A percentile compares a stretch with the other conserved stretches of the same genome.
phyloP scores from a whole-genome alignment of 305 asterid species.

The Fraxinus angustifolia region DNA sequence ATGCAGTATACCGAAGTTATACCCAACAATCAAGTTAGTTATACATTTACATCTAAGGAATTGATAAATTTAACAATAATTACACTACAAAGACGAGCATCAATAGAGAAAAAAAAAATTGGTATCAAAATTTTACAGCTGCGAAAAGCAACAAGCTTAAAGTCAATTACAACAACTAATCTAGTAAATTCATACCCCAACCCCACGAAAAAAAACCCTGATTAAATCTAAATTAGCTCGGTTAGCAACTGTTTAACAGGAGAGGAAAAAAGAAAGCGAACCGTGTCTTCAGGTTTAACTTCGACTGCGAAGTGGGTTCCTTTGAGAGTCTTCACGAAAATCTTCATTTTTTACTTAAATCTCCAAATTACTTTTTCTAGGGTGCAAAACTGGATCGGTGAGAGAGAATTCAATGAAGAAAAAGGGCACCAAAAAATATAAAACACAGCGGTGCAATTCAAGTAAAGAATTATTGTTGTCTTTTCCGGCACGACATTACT shows the following conservation, averaged over 20 bases:
- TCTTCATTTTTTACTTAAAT: conserved; percentile 43
- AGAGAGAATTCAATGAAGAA: conserved; percentile 13
- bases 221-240: background rate
- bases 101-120: background rate
- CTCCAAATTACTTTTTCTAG: background rate
- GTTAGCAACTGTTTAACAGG: background rate
- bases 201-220: conserved; percentile 1
- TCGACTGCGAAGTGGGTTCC: conserved; percentile 65
- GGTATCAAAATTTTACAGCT: background rate
- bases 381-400: conserved; percentile 29
- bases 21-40: background rate
- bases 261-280: conserved; percentile 16
- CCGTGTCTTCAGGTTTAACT: conserved; percentile 63
- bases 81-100: background rate
- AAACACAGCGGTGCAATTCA: conserved; percentile 38
- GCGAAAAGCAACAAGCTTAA: background rate
- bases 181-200: background rate
- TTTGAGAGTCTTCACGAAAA: conserved; percentile 69
- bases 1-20: background rate
- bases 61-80: background rate
- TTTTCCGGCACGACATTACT: background rate
- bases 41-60: background rate
- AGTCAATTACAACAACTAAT: background rate
- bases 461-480: conserved; percentile 29
- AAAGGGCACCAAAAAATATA: background rate